Evolutionary conservation across 345 rosid genomes (phyloP), one percentile per base, ranked within the genome.

Genomic region (Noccaea bulbosa): DNA sequence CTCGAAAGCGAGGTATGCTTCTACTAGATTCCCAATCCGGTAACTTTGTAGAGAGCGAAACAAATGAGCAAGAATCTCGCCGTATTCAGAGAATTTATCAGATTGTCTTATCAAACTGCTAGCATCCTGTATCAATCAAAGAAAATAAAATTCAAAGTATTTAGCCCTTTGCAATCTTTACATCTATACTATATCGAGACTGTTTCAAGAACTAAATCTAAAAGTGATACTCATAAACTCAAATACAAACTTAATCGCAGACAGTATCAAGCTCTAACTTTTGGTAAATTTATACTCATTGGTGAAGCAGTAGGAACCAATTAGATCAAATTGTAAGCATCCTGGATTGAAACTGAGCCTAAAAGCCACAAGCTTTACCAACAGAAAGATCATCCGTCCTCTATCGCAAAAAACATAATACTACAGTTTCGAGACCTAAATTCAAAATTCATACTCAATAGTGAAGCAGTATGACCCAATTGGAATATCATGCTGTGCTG

Each of bases 11-110:
- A 77, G 83, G 69, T 88, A 92, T 32, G 96, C 76, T 51, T 94
- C 99, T 7, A 82, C 87, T 74, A 91, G 82, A 77, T 83, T 87
- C 15, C 85, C 87, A 51, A 79, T 53, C 14, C 90, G 77, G 67
- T 91, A 84, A 75, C 80, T 87, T 76, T 91, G 99, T 12, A 91
- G 76, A 72, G 91, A 79, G 11, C 99, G 97, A 64, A 94, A 87
- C 38, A 92, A 53, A 10, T 90, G 93, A 16, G 72, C 71, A 11
- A 81, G 51, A 20, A 92, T 85, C 52, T 94, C 98, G 20, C 83
- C 92, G 33, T 75, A 84, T 71, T 85, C 93, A 37, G 89, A 80
- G 83, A 75, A 88, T 65, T 80, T 79, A 22, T 88, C 96, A 14
- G 99, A 86, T 64, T 91, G 92, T 79, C 83, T 88, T 30, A 91